Conservation (phyloP, 1,139 yeast species). For the Magnusiomyces suaveolens region DNA sequence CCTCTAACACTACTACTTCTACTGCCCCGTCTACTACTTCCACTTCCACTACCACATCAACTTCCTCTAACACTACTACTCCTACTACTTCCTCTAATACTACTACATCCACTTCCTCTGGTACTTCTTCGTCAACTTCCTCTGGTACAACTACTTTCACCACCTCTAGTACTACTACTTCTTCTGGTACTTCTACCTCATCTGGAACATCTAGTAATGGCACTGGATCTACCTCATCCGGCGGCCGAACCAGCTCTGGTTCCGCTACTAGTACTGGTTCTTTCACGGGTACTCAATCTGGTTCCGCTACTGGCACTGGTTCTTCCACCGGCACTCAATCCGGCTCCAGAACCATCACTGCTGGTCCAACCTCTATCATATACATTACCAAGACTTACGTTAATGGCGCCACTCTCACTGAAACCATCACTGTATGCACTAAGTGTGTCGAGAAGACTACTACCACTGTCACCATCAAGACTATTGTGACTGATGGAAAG, state of each 20-base stretch:
- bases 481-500: constrained; percentile 7
- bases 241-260: neutral
- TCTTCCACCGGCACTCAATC: neutral
- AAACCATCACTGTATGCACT: constrained; percentile 10
- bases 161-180: no score
- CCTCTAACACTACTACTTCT: no score
- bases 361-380: constrained; percentile 1
- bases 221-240: neutral
- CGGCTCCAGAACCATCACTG: neutral
- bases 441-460: constrained; percentile 6
- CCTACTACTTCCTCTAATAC: no score
- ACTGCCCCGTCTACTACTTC: no score
- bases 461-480: constrained; percentile 7
- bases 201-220: no score
- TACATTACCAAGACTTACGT: constrained; percentile 11
- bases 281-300: no score
- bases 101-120: no score
- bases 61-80: no score
- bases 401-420: constrained; percentile 5
- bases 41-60: no score
- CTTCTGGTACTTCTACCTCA: neutral
- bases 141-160: no score
- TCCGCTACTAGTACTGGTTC: neutral
- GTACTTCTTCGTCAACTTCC: no score
- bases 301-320: neutral